Base-by-base conservation (phyloP, 805 yeast genomes). In the Candida parachauliodes region DNA sequence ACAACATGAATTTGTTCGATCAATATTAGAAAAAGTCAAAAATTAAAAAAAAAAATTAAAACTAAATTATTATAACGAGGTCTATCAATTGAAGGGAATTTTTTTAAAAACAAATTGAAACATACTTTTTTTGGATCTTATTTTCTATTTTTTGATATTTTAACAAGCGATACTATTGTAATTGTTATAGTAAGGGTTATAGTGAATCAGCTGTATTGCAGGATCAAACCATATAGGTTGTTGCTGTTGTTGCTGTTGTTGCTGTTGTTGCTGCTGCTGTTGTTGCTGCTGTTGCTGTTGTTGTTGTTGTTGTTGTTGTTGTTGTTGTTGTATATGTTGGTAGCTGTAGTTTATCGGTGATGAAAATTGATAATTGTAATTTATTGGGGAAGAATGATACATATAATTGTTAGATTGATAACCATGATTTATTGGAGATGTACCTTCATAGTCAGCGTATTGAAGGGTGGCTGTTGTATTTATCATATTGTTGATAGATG, bases 201-300 rank as follows among this genome's bases (percentile, higher is more conserved):
- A 32, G 10, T 32, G 34, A 23, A 32, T 15, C 34, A 32, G 34
- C 28, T 32, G 34, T 5, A 32, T 32, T 12, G 34, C 34, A 23
- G 35, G 35, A 17, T 32, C 28, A 18, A 9, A 32, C 28, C 28
- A 32, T 15, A 32, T 32, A 22, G 35, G 35, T 23, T 32, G 34
- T 14, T 5, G 34, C 15, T 31, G 34, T 31, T 6, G 34, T 15
- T 18, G 32, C n/a, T n/a, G n/a, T n/a, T n/a, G 6, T n/a, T n/a
- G n/a, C n/a, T n/a, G n/a, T n/a, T n/a, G n/a, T n/a, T n/a, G n/a
- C n/a, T n/a, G n/a, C n/a, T n/a, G n/a, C n/a, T 23, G n/a, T 6
- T 23, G 26, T 10, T 23, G 26, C 9, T 23, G 11, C 9, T 24
- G 27, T 8, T 24, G 27, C 5, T 7, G 27, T 8, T 24, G 8